Conservation (phyloP, 2,329 filamentous ascomycete genomes). For the Pseudocercospora pini-densiflorae region DNA sequence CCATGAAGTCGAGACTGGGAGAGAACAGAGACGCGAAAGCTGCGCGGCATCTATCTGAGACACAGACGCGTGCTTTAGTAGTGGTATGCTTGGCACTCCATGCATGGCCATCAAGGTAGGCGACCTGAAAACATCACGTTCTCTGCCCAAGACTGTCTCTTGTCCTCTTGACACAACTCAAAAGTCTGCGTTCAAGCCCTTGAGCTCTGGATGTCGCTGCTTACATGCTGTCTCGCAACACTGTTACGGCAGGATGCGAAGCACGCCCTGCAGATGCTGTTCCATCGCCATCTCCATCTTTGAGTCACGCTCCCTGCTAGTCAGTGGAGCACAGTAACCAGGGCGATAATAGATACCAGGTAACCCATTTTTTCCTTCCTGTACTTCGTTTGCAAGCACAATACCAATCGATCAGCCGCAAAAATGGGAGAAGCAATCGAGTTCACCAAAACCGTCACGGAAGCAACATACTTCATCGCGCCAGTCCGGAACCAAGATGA, state of each 20-base stretch:
- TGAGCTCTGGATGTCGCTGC: background rate
- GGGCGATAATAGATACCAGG: background rate
- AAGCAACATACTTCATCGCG: constrained; percentile 36
- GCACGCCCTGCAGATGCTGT: background rate
- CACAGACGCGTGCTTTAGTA: background rate
- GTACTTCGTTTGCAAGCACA: too few species aligned
- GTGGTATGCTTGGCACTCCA: background rate
- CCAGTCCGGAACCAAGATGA: constrained; percentile 50
- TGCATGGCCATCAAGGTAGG: background rate
- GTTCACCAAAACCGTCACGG: background rate
- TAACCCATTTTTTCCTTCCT: background rate
- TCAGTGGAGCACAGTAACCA: constrained; percentile 7
- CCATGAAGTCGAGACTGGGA: background rate
- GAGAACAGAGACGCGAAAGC: background rate
- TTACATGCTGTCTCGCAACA: background rate
- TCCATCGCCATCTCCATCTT: background rate
- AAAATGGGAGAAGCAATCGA: background rate
- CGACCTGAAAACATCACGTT: background rate
- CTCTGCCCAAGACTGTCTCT: background rate
- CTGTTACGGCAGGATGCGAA: background rate
- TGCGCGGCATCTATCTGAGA: background rate
- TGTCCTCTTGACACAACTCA: too few species aligned
- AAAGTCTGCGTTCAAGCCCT: too few species aligned
- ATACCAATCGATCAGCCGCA: background rate
- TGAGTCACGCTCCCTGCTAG: background rate